phyloP scores from a whole-genome alignment of 345 rosid genomes.

The Aquilaria malaccensis region DNA sequence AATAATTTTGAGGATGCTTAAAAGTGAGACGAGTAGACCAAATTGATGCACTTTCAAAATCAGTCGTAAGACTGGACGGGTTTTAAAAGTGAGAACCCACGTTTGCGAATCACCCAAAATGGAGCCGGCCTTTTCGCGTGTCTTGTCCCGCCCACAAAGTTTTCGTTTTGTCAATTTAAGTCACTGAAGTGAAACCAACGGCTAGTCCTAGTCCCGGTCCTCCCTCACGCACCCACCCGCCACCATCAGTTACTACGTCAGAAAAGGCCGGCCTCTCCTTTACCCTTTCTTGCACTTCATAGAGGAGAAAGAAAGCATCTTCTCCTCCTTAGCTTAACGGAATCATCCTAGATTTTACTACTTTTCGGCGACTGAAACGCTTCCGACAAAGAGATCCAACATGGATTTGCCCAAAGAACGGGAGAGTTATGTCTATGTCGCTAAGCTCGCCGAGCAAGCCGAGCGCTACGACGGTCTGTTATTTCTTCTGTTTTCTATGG shows the following conservation, averaged over 20 bases:
- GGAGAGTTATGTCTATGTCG: constrained; percentile 37
- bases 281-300: too few relatives aligned
- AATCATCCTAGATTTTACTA: background rate
- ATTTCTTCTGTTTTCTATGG: background rate
- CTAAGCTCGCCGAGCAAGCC: constrained; percentile 58
- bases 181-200: background rate
- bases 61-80: too few relatives aligned
- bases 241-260: background rate
- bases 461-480: constrained; percentile 47
- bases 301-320: constrained; percentile 1
- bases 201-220: background rate
- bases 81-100: too few relatives aligned
- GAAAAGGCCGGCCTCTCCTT: too few relatives aligned
- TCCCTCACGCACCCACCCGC: background rate
- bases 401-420: constrained; percentile 36
- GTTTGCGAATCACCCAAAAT: too few relatives aligned
- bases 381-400: background rate
- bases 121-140: constrained; percentile 1
- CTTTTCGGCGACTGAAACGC: constrained; percentile 4
- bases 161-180: background rate
- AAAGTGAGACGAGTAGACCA: too few relatives aligned
- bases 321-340: background rate
- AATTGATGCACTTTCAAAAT: too few relatives aligned
- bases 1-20: too few relatives aligned
- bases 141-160: constrained; percentile 11